Evolutionary conservation across 257 asterid genomes (phyloP), one percentile per base, ranked within the genome.

Genomic region (Ajuga chamaepitys): DNA sequence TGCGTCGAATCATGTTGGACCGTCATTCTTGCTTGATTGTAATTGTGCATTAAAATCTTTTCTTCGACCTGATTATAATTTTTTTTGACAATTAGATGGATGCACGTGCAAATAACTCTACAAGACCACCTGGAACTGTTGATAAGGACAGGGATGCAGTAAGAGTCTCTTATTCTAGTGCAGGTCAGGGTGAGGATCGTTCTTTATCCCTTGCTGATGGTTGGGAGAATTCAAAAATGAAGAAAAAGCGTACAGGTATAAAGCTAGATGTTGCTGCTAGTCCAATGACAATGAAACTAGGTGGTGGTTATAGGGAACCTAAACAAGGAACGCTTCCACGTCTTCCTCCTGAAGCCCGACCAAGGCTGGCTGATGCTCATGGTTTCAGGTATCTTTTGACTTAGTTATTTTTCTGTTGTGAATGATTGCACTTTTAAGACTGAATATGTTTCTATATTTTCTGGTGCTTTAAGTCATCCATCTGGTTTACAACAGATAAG

Each of bases 151-250:
- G 80, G 79, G 96, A 88, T 68, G 66, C 73, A 55, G 71, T 70
- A 69, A 80, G 95, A 78, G 75, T 81, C 62, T 73, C 95, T 65
- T 83, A 66, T 69, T 70, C 82, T 76, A 77, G 72, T 77, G 66
- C 77, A 58, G 80, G 66, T 44, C 95, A 80, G 70, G 77, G 87
- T 37, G 95, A 88, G 70, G 92, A 84, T 76, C 79, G 88, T 60
- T 52, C 80, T 35, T 70, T 81, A 41, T 77, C 96, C 21, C 62
- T 79, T 64, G 77, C 80, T 68, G 96, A 88, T 70, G 95, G 96
- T 77, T 92, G 96, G 98, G 98, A 92, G 74, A 86, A 81, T 74
- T 76, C 86, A 44, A 92, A 85, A 84, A 92, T 80, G 93, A 92
- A 92, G 89, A 92, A 85, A 73, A 92, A 85, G 70, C 98, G 97